These are phyloP conservation scores for Psidium friedrichsthalianum DNA, from an alignment of 345 rosid species.

Conservation along the genomic window DNA sequence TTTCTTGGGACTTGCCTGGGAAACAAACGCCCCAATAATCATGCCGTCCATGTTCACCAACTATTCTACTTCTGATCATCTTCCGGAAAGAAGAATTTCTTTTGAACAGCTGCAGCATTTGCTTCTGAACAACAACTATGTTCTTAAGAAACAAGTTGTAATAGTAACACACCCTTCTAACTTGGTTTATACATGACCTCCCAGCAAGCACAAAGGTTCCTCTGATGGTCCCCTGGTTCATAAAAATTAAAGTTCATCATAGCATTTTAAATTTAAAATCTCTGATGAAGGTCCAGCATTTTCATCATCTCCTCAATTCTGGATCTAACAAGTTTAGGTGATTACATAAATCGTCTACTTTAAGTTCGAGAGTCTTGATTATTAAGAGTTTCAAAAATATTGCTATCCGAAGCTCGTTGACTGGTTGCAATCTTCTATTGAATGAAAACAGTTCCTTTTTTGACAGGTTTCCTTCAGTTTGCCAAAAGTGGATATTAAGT, in stretches of 20 bases:
- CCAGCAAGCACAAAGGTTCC: background rate
- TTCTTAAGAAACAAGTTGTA: background rate
- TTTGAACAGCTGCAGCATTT: background rate
- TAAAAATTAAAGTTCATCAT: background rate
- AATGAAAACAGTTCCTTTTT: conserved; percentile 6
- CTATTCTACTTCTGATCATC: background rate
- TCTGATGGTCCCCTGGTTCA: background rate
- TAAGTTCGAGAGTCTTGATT: background rate
- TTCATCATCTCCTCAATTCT: background rate
- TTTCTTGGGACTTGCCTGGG: background rate
- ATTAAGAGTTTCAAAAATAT: background rate
- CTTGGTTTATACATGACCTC: background rate
- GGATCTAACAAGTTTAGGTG: background rate
- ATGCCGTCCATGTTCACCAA: background rate
- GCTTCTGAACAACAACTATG: background rate
- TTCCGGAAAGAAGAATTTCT: background rate
- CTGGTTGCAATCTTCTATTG: background rate
- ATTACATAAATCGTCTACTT: background rate
- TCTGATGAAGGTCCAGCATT: background rate
- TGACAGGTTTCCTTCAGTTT: conserved; percentile 59
- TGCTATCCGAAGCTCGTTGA: background rate
- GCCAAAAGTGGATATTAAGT: conserved; percentile 78
- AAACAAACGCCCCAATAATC: background rate
- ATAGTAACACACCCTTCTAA: background rate
- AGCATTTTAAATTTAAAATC: background rate